Evolutionary conservation across 192 early-diverging fungal genomes (phyloP), one percentile per base, ranked within the genome.

Genomic region (Mortierella hygrophila): DNA sequence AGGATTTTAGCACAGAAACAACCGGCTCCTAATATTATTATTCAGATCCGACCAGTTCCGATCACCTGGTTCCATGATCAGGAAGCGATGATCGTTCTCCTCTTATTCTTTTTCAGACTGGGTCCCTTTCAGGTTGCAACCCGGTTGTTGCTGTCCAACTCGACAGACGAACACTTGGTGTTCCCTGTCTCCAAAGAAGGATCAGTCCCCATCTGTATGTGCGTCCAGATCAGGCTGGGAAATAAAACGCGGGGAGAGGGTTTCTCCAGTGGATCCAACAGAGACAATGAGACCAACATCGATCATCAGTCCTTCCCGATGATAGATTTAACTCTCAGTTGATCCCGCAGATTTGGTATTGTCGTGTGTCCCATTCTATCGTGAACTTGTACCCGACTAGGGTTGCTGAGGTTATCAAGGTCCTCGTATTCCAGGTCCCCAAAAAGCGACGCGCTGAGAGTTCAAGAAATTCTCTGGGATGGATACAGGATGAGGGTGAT

Each of bases 11-110:
- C 29, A 29, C 26, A 65, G 29, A 32, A 74, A 52, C 46, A 73
- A 74, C 29, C 35, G 29, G 35, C 40, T 68, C 42, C 75, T 75
- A 46, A 68, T 26, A 52, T 55, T 63, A 75, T 41, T 72, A 69
- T 79, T 79, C 70, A 72, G 77, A 79, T 79, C 77, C 77, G 77
- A 79, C 77, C 32, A 41, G 77, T 79, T 70, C 77, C 77, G 77
- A 79, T 52, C 76, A 29, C 29, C 26, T 70, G 60, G 60, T 13
- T 65, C 9, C 9, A 29, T 32, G 60, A 65, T 65, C 60, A 65
- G 60, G 49, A 6, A 26, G 8, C 29, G 10, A 65, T 29, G 60
- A 65, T 65, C 60, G 29, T 9, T 46, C 55, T 26, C 60, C 60
- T 65, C 26, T 65, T 65, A 65, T 65, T 65, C 29, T 65, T 11